phyloP scores from a whole-genome alignment of 208 protist species.

The Leishmania tropica region DNA sequence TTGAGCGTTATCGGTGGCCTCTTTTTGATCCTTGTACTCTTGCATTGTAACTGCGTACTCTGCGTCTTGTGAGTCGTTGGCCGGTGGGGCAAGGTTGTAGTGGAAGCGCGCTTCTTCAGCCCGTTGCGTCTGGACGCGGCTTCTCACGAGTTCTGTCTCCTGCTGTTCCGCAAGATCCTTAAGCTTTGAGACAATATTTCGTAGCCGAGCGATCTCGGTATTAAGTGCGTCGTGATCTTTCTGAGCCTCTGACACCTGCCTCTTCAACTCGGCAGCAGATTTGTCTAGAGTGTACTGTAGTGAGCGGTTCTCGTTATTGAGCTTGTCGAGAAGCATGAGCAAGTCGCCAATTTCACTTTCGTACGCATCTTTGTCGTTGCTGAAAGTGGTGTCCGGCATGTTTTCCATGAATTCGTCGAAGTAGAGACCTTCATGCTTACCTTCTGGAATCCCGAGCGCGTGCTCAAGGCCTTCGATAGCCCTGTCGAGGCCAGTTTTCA shows the following conservation, averaged over 20 bases:
- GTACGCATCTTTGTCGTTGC: conserved; percentile 57
- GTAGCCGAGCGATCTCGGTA: conserved; percentile 41
- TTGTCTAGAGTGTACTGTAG: conserved; percentile 55
- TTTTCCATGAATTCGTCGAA: conserved; percentile 58
- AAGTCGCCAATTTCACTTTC: conserved; percentile 72
- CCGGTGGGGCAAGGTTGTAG: conserved; percentile 17
- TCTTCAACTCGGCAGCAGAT: conserved; percentile 44
- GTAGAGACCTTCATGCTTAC: conserved; percentile 41
- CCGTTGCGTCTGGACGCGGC: conserved; percentile 31
- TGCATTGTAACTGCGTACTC: conserved; percentile 34
- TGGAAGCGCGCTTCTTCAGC: conserved; percentile 38
- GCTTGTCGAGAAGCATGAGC: conserved; percentile 47
- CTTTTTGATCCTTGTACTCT: conserved; percentile 17
- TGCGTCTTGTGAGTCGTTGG: not conserved
- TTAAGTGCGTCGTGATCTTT: conserved; percentile 41
- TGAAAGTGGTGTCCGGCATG: conserved; percentile 30
- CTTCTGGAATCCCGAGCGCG: conserved; percentile 31
- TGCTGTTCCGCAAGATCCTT: conserved; percentile 47
- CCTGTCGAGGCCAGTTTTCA: conserved; percentile 49
- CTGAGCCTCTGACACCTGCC: conserved; percentile 44
- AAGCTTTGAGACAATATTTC: conserved; percentile 51
- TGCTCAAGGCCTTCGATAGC: conserved; percentile 48
- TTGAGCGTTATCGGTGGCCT: conserved; percentile 15
- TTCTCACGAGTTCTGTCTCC: conserved; percentile 36
- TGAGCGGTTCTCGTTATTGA: conserved; percentile 61